Base-by-base conservation (phyloP, 768 basidiomycete species). In the Leccinum olivaceopallidum region DNA sequence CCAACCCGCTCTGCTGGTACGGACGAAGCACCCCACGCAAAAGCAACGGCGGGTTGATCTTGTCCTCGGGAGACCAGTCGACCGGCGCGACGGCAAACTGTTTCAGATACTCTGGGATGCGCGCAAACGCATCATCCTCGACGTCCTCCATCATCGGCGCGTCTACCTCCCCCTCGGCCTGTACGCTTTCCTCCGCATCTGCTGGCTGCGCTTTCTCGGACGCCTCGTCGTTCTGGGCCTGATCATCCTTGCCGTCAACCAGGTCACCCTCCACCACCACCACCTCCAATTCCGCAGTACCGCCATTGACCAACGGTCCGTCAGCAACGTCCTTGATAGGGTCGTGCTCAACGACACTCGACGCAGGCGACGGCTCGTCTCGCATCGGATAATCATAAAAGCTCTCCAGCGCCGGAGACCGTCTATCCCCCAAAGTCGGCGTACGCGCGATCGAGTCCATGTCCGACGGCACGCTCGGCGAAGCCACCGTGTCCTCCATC, bases 1-100 rank as follows among this genome's bases (percentile, higher is more conserved):
- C 94, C 55, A 97, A 76, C 0, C 96, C 96, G 4, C 91, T 83
- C 53, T 95, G 87, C 70, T 99, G 96, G 69, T 98, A 99, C 9
- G 94, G 94, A 18, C 95, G 87, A 51, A 99, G 78, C 42, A 84
- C 83, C 1, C 95, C 96, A 5, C 96, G 92, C 4, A 97, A 82
- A 34, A 99, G 79, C 7, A 91, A 76, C 6, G 88, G 86, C 1
- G 90, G 80, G 42, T 78, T 83, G 50, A 92, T 76, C 68, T 82
- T 84, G 32, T 75, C 73, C 42, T 83, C 79, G 2, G 81, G 70
- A 58, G 86, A 81, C 89, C 89, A 90, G 24, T 86, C 80, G 5
- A 92, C 81, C 0, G 85, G 86, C 6, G 88, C 84, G 18, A 90
- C 88, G 13, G 89, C 88, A 60, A 84, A 93, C 0, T 85, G 82